phyloP scores from a whole-genome alignment of 176 grass and related monocot genomes.

The Phyllostachys edulis region DNA sequence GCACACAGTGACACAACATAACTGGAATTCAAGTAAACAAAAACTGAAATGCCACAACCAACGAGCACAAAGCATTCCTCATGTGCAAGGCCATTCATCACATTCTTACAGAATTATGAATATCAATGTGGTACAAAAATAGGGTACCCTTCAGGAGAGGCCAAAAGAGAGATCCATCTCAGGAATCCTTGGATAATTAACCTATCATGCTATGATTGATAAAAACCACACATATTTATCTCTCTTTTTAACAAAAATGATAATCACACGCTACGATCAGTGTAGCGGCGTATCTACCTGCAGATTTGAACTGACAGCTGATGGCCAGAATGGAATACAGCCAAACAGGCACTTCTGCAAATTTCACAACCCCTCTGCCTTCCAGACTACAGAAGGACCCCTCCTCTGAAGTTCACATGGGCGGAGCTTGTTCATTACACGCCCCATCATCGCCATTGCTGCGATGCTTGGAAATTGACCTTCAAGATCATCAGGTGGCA shows the following conservation, averaged over 20 bases:
- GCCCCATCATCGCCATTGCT: conserved; percentile 61
- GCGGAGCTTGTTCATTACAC: conserved; percentile 45
- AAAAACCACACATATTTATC: neutral
- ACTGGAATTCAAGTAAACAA: neutral
- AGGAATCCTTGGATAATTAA: neutral
- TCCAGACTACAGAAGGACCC: conserved; percentile 50
- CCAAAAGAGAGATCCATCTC: neutral
- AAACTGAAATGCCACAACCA: neutral
- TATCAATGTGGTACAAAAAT: neutral
- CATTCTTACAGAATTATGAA: neutral
- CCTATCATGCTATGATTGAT: neutral
- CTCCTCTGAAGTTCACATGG: conserved; percentile 46
- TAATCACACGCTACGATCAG: conserved; percentile 9
- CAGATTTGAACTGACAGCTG: neutral
- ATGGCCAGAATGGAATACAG: neutral
- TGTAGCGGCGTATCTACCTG: neutral
- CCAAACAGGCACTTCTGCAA: neutral
- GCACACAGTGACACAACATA: neutral
- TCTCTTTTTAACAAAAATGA: neutral
- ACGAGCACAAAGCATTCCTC: neutral
- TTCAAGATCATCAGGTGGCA: conserved; percentile 39
- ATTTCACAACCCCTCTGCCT: conserved; percentile 34
- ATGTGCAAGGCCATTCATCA: neutral
- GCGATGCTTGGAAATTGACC: conserved; percentile 57
- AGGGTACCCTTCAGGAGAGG: neutral